Base-by-base conservation (phyloP, 1,139 yeast species). In the Saccharomyces hybrid region DNA sequence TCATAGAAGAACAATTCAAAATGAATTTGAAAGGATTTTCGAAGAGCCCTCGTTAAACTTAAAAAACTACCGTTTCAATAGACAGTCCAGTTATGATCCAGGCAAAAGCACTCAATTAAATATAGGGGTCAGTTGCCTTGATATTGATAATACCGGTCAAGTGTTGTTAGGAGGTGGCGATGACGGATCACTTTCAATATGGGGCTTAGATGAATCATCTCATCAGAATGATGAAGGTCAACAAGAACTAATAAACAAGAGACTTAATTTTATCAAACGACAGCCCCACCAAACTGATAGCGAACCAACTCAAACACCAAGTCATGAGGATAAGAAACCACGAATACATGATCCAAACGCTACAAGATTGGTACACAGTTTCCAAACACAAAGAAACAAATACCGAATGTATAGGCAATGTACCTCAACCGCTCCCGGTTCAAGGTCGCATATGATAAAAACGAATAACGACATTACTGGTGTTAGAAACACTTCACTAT, bases 121-220 rank as follows among this genome's bases (percentile, higher is more conserved):
- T 49, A 53, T 56, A n/a, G 58, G 59, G 1, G 54, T 88, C 24
- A 87, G 86, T 59, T 73, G 86, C 9, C 71, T 89, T 21, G 80
- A 86, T 1, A 64, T 88, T n/a, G 96, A 88, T 57, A 63, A 68
- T 7, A 68, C 71, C 0, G 80, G 79, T 7, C 67, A 73, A 56
- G 84, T 72, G 58, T 61, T 88, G 57, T 69, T 90, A 4, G 81
- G 89, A 48, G 96, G 95, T 0, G 82, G 88, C 47, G 88, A 89
- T 2, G 95, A 89, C 64, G 84, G 93, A 0, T 77, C 85, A 3
- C 75, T 90, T 12, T 80, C 80, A 53, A 58, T 85, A 29, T 86
- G 89, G 89, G 82, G 82, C 51, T 56, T 78, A 29, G 64, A 67
- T 27, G 66, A 68, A 4, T 60, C 65, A 4, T 62, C 64, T 1